These are phyloP conservation scores for Azolla pinnata DNA, from an alignment of 75 land plant genomes.

Conservation along the genomic window DNA sequence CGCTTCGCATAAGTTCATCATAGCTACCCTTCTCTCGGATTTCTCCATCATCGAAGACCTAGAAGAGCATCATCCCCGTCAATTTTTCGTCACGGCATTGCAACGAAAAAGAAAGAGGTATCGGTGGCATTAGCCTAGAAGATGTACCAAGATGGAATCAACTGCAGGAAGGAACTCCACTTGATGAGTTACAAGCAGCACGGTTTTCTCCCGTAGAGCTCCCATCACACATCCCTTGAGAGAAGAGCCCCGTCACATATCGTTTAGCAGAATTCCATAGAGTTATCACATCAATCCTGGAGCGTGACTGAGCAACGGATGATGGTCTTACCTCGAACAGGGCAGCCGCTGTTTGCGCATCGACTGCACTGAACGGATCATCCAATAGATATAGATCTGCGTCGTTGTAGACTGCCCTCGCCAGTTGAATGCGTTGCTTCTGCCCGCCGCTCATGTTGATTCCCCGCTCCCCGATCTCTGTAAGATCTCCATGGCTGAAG, in stretches of 20 bases:
- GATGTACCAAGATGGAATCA: slow-evolving; percentile 55
- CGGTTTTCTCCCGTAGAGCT: slow-evolving; percentile 52
- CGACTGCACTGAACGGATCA: slow-evolving; percentile 92
- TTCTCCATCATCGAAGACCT: slow-evolving; percentile 65
- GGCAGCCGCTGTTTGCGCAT: slow-evolving; percentile 87
- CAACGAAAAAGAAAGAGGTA: too few relatives aligned
- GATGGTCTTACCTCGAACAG: slow-evolving; percentile 58
- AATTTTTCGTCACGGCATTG: too few relatives aligned
- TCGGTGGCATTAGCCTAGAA: too few relatives aligned
- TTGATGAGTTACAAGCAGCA: slow-evolving; percentile 88
- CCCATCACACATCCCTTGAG: slow-evolving; percentile 63
- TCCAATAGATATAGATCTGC: slow-evolving; percentile 82
- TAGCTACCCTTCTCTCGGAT: slow-evolving; percentile 53
- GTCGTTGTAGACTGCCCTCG: slow-evolving; percentile 90
- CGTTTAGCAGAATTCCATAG: too few relatives aligned
- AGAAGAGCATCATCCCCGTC: too few relatives aligned
- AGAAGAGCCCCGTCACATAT: too few relatives aligned
- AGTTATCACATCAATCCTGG: too few relatives aligned
- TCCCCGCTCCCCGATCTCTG: slow-evolving; percentile 97
- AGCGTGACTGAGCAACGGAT: too few relatives aligned
- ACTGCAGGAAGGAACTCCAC: slow-evolving; percentile 63
- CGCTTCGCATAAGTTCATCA: slow-evolving; percentile 42
- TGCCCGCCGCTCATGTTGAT: slow-evolving; percentile 95
- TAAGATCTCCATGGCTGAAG: slow-evolving; percentile 87
- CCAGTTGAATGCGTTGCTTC: slow-evolving; percentile 91